Evolutionary conservation across 169 alveolate species (phyloP).

Genomic region (Plasmodium vinckei): DNA sequence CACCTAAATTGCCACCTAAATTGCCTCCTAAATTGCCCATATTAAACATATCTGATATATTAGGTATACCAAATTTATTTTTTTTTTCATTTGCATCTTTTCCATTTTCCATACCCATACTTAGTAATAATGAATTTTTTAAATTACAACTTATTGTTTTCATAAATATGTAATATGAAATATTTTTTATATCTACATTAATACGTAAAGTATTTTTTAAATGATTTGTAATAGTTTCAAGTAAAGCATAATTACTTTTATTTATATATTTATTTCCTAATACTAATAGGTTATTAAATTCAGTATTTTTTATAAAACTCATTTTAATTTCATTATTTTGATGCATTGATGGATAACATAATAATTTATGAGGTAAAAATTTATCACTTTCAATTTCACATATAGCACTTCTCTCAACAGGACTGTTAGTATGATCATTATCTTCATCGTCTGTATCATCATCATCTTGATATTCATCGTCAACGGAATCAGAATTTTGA

Average conservation of each 20-base stretch:
- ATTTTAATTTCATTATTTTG: conserved; percentile 14
- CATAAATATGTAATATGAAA: conserved; percentile 26
- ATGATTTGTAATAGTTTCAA: conserved; percentile 21
- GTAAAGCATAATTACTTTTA: not conserved
- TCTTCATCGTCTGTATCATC: conserved; percentile 2
- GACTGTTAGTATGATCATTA: not conserved
- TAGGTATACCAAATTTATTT: not conserved
- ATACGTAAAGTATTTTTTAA: conserved; percentile 9
- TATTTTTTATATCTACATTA: conserved; percentile 24
- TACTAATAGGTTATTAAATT: conserved; percentile 20
- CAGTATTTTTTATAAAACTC: conserved; percentile 23
- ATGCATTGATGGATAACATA: conserved; percentile 34
- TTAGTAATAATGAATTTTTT: not conserved
- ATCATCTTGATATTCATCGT: not conserved
- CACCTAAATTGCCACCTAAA: too few species aligned
- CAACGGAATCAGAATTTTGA: not conserved
- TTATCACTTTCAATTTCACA: not conserved
- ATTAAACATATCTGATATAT: too few species aligned
- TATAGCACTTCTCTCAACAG: conserved; percentile 4
- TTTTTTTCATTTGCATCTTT: conserved; percentile 12
- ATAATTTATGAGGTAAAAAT: conserved; percentile 15
- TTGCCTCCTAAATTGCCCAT: not conserved
- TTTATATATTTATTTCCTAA: not conserved
- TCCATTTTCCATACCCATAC: not conserved
- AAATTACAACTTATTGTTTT: conserved; percentile 40